Evolutionary conservation across 2,329 filamentous ascomycete genomes (phyloP), one percentile per base, ranked within the genome.

Genomic region (Mycosphaerelloides madeirae): DNA sequence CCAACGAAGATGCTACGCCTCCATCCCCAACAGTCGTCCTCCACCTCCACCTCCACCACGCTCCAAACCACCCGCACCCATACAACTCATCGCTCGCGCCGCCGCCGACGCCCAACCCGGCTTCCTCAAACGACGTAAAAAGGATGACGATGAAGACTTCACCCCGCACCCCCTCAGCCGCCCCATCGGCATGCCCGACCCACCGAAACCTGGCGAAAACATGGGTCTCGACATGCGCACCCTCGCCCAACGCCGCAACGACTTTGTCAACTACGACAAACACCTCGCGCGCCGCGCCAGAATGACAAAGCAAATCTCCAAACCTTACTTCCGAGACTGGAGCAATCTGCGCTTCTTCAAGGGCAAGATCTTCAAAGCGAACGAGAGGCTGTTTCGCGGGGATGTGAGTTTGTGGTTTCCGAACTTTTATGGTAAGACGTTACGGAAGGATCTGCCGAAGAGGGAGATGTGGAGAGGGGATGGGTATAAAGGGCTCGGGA

Each of bases 271-370:
- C 67, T 90, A 87, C 61, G 84, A 93, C 46, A 90, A 87, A 66
- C 90, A 97, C 64, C 68, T 96, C 6, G 75, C 79, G 53, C 79
- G 83, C 54, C 80, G 91, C 53, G 78, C 86, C 56, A 76, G 87
- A 63, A 73, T 97, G 85, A 64, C 86, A 34, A 77, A 79, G 55
- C 81, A 88, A 65, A 83, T 94, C 61, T 74, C 83, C 15, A 86
- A 87, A 46, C 90, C 91, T 2, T 98, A 98, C 69, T 98, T 95
- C 72, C 85, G 89, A 65, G 91, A 98, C 75, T 96, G 89, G 85
- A 80, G 80, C 48, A 93, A 94, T 68, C 79, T 96, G 67, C 75
- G 83, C 54, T 83, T 93, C 54, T 70, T 76, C 69, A 81, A 89
- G 58, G 93, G 93, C 60, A 98, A 98, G 69, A 88, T 88, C 18